These are phyloP conservation scores for Fusarium odoratissimum DNA, from an alignment of 2,329 filamentous ascomycete genomes.

Conservation along the genomic window DNA sequence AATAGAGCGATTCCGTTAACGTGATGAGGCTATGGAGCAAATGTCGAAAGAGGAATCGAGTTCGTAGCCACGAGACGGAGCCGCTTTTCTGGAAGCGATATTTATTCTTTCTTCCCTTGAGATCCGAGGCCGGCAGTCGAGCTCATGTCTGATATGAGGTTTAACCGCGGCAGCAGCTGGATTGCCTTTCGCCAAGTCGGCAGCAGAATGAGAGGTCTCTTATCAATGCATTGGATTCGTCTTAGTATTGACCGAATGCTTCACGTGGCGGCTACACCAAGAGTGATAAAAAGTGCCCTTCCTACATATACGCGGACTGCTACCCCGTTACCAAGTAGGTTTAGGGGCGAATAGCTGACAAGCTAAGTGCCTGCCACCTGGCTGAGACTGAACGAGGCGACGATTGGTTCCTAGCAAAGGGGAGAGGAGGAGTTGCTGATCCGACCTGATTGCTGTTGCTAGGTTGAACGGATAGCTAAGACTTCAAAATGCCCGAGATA, in stretches of 20 bases:
- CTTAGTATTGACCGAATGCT: background rate
- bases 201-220: constrained; percentile 26
- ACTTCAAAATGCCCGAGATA: constrained; percentile 25
- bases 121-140: constrained; percentile 35
- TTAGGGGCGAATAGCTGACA: constrained; percentile 9
- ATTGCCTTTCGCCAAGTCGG: constrained; percentile 19
- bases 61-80: constrained; percentile 28
- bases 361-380: background rate
- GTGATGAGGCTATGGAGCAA: constrained; percentile 34
- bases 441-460: background rate
- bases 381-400: constrained; percentile 4
- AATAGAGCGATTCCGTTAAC: constrained; percentile 22
- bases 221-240: constrained; percentile 25
- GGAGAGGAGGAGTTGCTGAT: constrained; percentile 2
- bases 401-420: constrained; percentile 3
- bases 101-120: constrained; percentile 26
- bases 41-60: constrained; percentile 35
- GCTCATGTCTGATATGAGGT: constrained; percentile 28
- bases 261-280: background rate
- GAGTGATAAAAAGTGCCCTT: background rate
- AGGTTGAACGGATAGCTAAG: constrained; percentile 1
- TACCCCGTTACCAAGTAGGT: constrained; percentile 8
- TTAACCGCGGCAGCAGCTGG: constrained; percentile 37
- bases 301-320: background rate
- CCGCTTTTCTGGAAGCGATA: constrained; percentile 37